Evolutionary conservation across 208 protist genomes (phyloP).

Genomic region (Vickermania spadyakhi): DNA sequence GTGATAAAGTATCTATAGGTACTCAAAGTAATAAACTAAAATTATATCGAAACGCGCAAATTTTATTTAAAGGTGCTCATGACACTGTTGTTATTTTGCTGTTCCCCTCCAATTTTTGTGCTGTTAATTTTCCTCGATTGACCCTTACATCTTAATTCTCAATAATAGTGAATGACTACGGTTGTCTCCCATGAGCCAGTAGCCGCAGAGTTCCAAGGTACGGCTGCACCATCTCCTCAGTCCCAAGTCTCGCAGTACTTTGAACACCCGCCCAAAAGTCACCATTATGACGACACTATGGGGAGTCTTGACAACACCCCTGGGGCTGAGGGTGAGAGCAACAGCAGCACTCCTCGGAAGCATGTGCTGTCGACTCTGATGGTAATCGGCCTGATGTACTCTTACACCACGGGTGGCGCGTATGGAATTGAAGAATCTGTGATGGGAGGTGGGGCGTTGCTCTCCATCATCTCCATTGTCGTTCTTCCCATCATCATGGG

Average conservation of each 20-base stretch:
- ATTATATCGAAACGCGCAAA: too few relatives aligned
- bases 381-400: slow-evolving; percentile 75
- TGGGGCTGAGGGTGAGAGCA: slow-evolving; percentile 4
- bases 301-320: background rate
- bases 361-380: slow-evolving; percentile 41
- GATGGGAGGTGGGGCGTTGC: slow-evolving; percentile 50
- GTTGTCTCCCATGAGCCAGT: too few relatives aligned
- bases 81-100: slow-evolving; percentile 9
- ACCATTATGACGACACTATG: slow-evolving; percentile 11
- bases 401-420: slow-evolving; percentile 61
- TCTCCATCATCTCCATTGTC: slow-evolving; percentile 52
- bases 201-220: too few relatives aligned
- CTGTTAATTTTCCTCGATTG: slow-evolving; percentile 5
- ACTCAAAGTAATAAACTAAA: too few relatives aligned
- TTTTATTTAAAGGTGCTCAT: too few relatives aligned
- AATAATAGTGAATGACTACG: too few relatives aligned
- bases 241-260: slow-evolving; percentile 39
- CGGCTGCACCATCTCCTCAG: too few relatives aligned
- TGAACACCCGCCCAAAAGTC: slow-evolving; percentile 55
- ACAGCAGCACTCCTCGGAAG: background rate
- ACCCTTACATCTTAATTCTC: background rate
- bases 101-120: background rate
- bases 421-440: slow-evolving; percentile 83
- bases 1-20: too few relatives aligned
- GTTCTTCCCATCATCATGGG: slow-evolving; percentile 70